Conservation (phyloP, 176 grass and related monocot species). For the Eragrostis curvula region DNA sequence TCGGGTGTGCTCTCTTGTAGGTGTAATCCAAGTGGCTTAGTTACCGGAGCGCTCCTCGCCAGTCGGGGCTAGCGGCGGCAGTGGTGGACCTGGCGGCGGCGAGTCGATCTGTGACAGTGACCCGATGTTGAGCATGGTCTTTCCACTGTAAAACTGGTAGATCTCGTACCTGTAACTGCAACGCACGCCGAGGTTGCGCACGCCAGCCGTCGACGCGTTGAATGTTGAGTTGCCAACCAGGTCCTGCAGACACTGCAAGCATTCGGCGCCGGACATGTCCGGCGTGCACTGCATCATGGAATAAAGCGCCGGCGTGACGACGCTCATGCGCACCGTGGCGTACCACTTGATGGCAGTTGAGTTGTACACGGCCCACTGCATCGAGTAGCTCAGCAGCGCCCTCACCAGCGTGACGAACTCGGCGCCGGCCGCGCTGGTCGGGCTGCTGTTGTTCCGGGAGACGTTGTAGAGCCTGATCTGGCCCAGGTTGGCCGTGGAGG, state of each 20-base stretch:
- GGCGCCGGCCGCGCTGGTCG: background rate
- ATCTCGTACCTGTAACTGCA: constrained; percentile 51
- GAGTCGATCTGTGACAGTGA: background rate
- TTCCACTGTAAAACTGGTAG: constrained; percentile 31
- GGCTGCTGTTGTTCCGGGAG: background rate
- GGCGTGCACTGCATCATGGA: constrained; percentile 54
- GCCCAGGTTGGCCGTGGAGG: background rate
- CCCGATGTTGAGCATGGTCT: background rate
- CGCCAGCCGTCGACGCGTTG: constrained; percentile 30
- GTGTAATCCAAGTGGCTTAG: too few relatives aligned
- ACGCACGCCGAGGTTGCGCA: constrained; percentile 13
- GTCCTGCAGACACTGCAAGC: constrained; percentile 27
- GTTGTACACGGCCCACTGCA: constrained; percentile 23
- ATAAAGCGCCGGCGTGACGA: constrained; percentile 22
- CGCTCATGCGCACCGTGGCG: constrained; percentile 41
- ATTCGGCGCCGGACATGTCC: constrained; percentile 41
- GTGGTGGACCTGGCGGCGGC: too few relatives aligned
- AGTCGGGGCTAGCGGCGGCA: background rate
- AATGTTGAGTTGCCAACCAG: background rate
- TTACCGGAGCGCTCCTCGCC: background rate
- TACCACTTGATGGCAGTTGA: constrained; percentile 8
- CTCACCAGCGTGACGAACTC: constrained; percentile 10
- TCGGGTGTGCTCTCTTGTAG: too few relatives aligned
- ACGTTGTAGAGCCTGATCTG: constrained; percentile 31
- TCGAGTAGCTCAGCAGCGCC: constrained; percentile 25